Percentiles rank a stretch among this genome's conserved stretches.
These are phyloP conservation scores for Ciborinia camelliae DNA, from an alignment of 2,329 filamentous ascomycete species.

Conservation along the genomic window DNA sequence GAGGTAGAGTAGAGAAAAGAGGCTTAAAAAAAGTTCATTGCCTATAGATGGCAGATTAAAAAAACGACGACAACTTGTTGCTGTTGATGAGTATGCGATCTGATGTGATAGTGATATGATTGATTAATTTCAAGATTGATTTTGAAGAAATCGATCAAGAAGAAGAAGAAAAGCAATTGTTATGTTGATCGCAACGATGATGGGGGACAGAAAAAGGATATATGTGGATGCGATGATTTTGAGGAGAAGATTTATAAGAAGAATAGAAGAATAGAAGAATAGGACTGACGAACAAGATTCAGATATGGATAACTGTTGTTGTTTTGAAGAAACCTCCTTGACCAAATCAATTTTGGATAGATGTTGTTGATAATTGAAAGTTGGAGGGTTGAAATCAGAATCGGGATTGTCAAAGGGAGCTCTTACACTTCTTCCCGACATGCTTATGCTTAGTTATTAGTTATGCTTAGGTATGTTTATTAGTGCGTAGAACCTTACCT, in stretches of 20 bases:
- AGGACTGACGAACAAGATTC: conserved; percentile 38
- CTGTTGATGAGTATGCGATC: conserved; percentile 21
- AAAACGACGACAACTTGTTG: conserved; percentile 24
- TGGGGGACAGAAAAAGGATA: conserved; percentile 32
- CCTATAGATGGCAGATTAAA: conserved; percentile 28
- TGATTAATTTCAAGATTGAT: conserved; percentile 8
- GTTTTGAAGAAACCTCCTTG: background rate
- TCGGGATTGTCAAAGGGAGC: conserved; percentile 13
- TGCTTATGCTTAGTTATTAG: too few species aligned
- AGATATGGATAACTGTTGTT: conserved; percentile 16
- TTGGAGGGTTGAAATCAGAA: background rate
- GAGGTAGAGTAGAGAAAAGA: conserved; percentile 24
- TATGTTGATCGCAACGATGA: conserved; percentile 24
- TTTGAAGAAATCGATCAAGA: conserved; percentile 11
- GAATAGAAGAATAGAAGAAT: conserved; percentile 20
- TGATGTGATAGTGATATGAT: conserved; percentile 18
- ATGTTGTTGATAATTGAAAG: conserved; percentile 6
- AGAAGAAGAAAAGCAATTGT: conserved; percentile 15
- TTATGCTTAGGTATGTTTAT: too few species aligned
- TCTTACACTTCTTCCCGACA: conserved; percentile 1
- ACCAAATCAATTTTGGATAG: conserved; percentile 13
- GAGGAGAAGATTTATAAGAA: conserved; percentile 26
- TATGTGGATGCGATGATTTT: background rate
- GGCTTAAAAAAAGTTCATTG: conserved; percentile 28
- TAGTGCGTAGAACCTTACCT: too few species aligned